A percentile compares a stretch with the other conserved stretches of the same genome.
Evolutionary conservation across 2,329 filamentous ascomycete genomes (phyloP).

Genomic region (Paecilomyces sp.): DNA sequence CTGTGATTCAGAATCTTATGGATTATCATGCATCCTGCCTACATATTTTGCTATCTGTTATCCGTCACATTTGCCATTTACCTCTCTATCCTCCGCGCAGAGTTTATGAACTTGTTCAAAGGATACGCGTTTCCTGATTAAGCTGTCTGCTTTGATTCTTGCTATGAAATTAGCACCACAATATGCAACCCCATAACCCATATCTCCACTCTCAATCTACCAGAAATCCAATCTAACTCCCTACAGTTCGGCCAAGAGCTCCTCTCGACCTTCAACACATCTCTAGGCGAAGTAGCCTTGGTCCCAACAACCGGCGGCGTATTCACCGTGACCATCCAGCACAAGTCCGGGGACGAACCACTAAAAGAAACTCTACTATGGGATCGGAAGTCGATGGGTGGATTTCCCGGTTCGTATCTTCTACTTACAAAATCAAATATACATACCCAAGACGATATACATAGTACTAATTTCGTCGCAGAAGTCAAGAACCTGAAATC

Average conservation of each 20-base stretch:
- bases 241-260: conserved; percentile 88
- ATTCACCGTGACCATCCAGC: conserved; percentile 65
- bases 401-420: conserved; percentile 62
- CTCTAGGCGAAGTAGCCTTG: conserved; percentile 79
- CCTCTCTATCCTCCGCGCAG: no score
- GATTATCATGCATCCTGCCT: no score
- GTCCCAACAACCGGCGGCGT: conserved; percentile 78
- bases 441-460: not conserved
- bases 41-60: no score
- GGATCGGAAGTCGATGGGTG: conserved; percentile 80
- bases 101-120: no score
- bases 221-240: not conserved
- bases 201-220: not conserved
- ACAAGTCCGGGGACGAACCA: conserved; percentile 15
- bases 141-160: no score
- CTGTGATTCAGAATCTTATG: no score
- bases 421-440: not conserved
- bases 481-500: conserved; percentile 90
- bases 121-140: no score
- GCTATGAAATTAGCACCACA: no score
- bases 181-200: not conserved
- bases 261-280: conserved; percentile 79
- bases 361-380: conserved; percentile 59
- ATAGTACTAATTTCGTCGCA: conserved; percentile 7
- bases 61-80: no score